phyloP scores from a whole-genome alignment of 2,329 filamentous ascomycete species.

The Beauveria scarabaeidicola region DNA sequence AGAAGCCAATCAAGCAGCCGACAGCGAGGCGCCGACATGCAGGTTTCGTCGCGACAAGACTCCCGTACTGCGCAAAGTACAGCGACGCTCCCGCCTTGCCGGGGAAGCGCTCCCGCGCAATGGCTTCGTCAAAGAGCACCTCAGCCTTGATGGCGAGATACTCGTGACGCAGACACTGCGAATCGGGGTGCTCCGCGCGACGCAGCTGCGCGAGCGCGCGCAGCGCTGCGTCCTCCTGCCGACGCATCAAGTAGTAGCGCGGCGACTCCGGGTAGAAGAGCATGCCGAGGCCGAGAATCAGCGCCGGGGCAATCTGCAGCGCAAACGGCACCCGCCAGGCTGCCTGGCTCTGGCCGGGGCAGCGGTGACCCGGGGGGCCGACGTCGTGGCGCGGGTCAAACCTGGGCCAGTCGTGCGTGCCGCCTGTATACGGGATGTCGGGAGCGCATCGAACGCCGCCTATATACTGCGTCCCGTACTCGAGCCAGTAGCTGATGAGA shows the following conservation, averaged over 20 bases:
- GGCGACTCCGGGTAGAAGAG: constrained; percentile 39
- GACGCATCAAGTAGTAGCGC: constrained; percentile 25
- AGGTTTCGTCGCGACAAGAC: constrained; percentile 22
- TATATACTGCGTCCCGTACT: constrained; percentile 32
- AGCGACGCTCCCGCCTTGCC: constrained; percentile 22
- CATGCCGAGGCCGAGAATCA: constrained; percentile 47
- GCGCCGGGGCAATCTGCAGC: constrained; percentile 45
- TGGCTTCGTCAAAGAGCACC: constrained; percentile 27
- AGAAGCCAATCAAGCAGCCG: constrained; percentile 46
- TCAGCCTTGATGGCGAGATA: constrained; percentile 30
- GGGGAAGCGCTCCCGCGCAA: constrained; percentile 21
- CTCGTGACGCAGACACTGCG: constrained; percentile 22
- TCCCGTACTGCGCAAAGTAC: constrained; percentile 23
- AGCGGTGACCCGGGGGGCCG: constrained; percentile 26
- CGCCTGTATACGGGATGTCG: constrained; percentile 36
- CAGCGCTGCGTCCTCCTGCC: constrained; percentile 24
- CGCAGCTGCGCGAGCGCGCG: constrained; percentile 24
- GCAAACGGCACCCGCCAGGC: constrained; percentile 41
- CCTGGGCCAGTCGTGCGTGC: constrained; percentile 24
- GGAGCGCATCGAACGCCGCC: constrained; percentile 38
- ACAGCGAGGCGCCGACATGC: constrained; percentile 38
- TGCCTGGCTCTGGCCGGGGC: constrained; percentile 33
- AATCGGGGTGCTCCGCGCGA: constrained; percentile 22
- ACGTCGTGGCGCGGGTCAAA: constrained; percentile 37
- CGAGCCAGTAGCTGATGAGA: constrained; percentile 34